Evolutionary conservation across 805 yeast species (phyloP), one percentile per base, ranked within the genome.

Genomic region (Kazachstania bromeliacearum): DNA sequence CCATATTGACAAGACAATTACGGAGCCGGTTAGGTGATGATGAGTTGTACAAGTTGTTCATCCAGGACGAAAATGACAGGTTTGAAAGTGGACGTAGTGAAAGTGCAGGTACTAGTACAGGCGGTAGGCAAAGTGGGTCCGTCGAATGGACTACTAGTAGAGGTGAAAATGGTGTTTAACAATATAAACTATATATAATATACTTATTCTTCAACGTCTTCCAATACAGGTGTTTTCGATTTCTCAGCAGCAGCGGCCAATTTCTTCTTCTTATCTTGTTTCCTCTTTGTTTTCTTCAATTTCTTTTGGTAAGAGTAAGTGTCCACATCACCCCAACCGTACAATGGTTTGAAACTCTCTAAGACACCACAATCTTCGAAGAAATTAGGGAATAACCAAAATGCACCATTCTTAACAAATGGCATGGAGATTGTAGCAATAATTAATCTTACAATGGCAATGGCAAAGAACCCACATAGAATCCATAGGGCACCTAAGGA

Each of bases 341-440:
- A 92, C n/a, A 79, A 47, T 4, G 98, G 98, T 46, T 70, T 70
- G 66, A 92, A 92, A 66, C 95, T 82, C 40, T 89, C 97, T 41
- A 89, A 54, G 44, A 92, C 81, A 17, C 96, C 95, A 50, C 94
- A 88, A 55, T 92, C 98, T 43, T 79, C 98, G 62, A 88, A 92
- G 54, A 92, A 68, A 56, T 89, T 89, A 38, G 98, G 98, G 70
- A 85, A 89, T 32, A 92, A 57, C 98, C 98, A 92, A 56, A 92
- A 70, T n/a, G 94, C 95, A 29, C 76, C 75, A 16, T 36, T 40
- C 24, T 44, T 51, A 17, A 44, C 40, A 8, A 55, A 30, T 6
- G 51, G 44, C 25, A 55, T 36, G 4, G 61, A 55, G 1, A 73
- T 60, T 33, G 79, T 63, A 45, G 72, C 70, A 18, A 92, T 55